Conservation (phyloP, 768 basidiomycete species). For the Suillus subalutaceus region DNA sequence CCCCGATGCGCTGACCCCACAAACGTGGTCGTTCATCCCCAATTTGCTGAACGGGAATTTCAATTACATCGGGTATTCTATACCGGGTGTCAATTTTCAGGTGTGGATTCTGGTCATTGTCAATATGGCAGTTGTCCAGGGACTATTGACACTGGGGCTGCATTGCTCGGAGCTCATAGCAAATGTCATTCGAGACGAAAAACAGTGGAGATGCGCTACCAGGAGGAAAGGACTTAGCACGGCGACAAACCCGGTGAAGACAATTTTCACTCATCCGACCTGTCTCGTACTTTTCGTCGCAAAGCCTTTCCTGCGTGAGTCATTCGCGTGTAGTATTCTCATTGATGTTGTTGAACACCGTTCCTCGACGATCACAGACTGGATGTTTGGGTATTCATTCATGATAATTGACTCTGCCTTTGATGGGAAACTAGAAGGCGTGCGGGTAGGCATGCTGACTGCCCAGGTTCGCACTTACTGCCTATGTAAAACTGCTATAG, state of each 20-base stretch:
- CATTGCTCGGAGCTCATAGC: conserved; percentile 32
- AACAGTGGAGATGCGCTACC: conserved; percentile 29
- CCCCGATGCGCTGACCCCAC: background rate
- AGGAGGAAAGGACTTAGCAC: conserved; percentile 18
- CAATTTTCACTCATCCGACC: conserved; percentile 24
- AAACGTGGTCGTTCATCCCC: conserved; percentile 32
- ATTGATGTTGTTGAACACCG: background rate
- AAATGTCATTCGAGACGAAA: conserved; percentile 33
- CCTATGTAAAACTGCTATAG: background rate
- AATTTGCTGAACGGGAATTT: background rate
- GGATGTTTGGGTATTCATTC: conserved; percentile 36
- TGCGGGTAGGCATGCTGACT: too few relatives aligned
- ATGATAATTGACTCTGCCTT: rapidly evolving
- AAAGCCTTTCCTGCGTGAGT: conserved; percentile 33
- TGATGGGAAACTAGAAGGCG: too few relatives aligned
- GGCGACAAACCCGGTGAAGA: conserved; percentile 23
- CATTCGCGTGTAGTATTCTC: background rate
- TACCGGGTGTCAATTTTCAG: conserved; percentile 20
- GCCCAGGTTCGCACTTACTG: conserved; percentile 22
- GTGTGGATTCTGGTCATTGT: conserved; percentile 29
- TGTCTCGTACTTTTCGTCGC: conserved; percentile 20
- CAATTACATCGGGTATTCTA: conserved; percentile 21
- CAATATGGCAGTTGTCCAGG: conserved; percentile 30
- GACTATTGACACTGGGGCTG: conserved; percentile 30
- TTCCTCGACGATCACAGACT: conserved; percentile 20